Conservation (phyloP, 352 stramenopile species). For the Pythium folliculosum region DNA sequence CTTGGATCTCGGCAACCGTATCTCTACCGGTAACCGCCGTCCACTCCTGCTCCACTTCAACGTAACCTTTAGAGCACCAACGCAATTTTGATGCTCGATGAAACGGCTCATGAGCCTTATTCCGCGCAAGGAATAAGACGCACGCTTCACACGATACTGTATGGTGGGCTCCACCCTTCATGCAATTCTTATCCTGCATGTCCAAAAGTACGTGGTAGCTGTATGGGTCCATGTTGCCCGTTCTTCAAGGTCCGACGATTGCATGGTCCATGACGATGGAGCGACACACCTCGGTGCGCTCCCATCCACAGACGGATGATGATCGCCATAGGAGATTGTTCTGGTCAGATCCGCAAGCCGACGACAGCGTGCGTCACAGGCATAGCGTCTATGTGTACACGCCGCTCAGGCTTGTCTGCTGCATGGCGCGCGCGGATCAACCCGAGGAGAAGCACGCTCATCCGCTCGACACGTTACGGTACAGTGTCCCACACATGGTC, state of each 20-base stretch:
- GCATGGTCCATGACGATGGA: conserved; percentile 5
- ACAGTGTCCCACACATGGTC: conserved; percentile 13
- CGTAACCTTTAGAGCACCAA: neutral
- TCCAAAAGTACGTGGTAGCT: neutral
- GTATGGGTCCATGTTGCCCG: conserved; percentile 2
- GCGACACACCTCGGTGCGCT: neutral
- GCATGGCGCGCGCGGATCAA: neutral
- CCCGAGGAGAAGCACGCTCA: neutral
- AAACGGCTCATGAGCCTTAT: conserved; percentile 6
- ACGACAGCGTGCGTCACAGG: conserved; percentile 3
- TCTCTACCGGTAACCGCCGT: conserved; percentile 14
- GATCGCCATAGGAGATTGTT: neutral
- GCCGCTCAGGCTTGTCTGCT: conserved; percentile 3
- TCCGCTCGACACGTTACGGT: conserved; percentile 2
- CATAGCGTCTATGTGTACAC: neutral
- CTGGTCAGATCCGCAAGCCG: neutral
- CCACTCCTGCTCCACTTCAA: conserved; percentile 6
- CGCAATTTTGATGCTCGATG: conserved; percentile 17
- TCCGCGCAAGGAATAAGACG: conserved; percentile 2
- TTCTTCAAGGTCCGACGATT: conserved; percentile 5
- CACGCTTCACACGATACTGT: neutral
- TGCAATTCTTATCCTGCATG: neutral
- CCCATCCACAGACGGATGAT: neutral
- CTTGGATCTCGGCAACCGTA: conserved; percentile 7
- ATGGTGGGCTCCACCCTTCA: neutral